These are phyloP conservation scores for Teunomyces panamensis DNA, from an alignment of 805 yeast genomes.

Conservation along the genomic window DNA sequence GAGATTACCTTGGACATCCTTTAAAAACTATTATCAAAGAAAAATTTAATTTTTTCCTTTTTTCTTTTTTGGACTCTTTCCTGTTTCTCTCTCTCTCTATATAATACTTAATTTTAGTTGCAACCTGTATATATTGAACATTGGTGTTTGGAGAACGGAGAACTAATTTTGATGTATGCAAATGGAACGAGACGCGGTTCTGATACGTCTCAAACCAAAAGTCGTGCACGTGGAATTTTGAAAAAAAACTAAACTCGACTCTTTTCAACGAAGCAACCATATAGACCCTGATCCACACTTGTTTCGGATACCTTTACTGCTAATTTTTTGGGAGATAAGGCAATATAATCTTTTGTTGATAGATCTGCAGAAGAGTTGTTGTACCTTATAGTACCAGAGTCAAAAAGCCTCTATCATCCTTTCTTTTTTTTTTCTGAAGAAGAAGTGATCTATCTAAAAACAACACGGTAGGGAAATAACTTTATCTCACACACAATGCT, in stretches of 20 bases:
- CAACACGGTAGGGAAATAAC: background rate
- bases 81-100: background rate
- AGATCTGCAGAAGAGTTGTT: background rate
- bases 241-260: slow-evolving; percentile 1
- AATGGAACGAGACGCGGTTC: background rate
- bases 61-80: too few species aligned
- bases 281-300: background rate
- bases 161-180: background rate
- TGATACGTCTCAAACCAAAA: background rate
- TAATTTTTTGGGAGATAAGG: background rate
- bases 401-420: background rate
- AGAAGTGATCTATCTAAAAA: background rate
- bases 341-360: too few species aligned
- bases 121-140: background rate
- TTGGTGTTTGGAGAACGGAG: background rate
- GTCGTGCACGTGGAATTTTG: slow-evolving; percentile 2
- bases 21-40: slow-evolving; percentile 43
- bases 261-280: slow-evolving; percentile 3
- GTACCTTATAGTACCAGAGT: background rate
- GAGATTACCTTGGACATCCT: slow-evolving; percentile 63
- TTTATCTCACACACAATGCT: background rate
- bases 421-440: background rate
- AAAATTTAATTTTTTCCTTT: slow-evolving; percentile 19
- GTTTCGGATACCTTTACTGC: background rate
- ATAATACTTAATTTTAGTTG: background rate